Evolutionary conservation across 1,284 basidiomycete species (phyloP).

Genomic region (Cryptococcus neoformans): DNA sequence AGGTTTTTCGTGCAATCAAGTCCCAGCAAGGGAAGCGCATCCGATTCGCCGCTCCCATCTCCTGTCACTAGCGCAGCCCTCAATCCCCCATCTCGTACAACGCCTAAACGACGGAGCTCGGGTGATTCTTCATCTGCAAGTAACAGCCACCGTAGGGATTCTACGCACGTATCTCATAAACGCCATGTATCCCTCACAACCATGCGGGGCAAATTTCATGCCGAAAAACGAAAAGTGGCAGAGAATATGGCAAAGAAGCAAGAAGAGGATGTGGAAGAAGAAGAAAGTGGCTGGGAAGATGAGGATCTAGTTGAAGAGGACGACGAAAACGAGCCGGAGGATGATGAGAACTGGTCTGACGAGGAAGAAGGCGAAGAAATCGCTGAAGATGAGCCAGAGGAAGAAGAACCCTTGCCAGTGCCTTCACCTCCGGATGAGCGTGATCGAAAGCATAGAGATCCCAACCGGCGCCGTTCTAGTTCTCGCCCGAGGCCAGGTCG

Average conservation of each 20-base stretch:
- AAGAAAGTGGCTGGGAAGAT: conserved; percentile 18
- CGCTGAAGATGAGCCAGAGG: not conserved
- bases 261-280: conserved; percentile 14
- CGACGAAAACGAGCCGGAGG: not conserved
- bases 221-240: conserved; percentile 40
- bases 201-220: conserved; percentile 39
- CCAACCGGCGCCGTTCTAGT: conserved; percentile 5
- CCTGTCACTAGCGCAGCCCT: not conserved
- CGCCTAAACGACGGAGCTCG: conserved; percentile 15
- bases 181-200: conserved; percentile 41
- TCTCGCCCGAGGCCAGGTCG: conserved; percentile 3
- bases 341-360: conserved; percentile 1
- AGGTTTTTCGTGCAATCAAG: conserved; percentile 34
- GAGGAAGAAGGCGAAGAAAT: not conserved
- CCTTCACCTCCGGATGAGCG: not conserved
- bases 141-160: conserved; percentile 2
- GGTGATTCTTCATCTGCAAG: conserved; percentile 26
- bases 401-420: not conserved
- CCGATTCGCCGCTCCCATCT: conserved; percentile 21
- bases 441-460: not conserved
- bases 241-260: conserved; percentile 22
- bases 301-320: conserved; percentile 28
- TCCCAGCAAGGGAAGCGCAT: conserved; percentile 32
- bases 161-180: conserved; percentile 7
- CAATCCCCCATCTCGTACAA: conserved; percentile 1